phyloP scores from a whole-genome alignment of 208 protist species.

The Leishmania braziliensis region DNA sequence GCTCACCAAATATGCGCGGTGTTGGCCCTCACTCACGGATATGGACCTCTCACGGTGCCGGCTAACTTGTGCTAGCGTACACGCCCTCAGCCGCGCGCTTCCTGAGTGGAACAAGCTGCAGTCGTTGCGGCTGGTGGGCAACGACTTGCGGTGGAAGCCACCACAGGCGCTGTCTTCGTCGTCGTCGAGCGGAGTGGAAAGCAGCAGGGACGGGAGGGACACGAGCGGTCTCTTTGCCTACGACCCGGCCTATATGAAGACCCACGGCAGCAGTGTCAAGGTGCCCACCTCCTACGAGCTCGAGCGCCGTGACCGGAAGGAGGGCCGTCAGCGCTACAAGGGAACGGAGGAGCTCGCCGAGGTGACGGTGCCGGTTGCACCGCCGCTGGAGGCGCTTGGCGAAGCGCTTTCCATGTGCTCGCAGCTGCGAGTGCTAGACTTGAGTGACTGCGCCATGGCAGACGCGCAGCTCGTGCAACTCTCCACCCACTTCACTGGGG shows the following conservation, averaged over 20 bases:
- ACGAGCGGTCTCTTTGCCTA: conserved; percentile 63
- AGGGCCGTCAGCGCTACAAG: conserved; percentile 59
- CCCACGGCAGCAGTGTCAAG: conserved; percentile 34
- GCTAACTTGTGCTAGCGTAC: conserved; percentile 47
- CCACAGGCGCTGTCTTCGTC: neutral
- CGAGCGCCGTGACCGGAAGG: conserved; percentile 65
- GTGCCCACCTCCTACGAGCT: conserved; percentile 82
- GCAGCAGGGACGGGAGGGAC: conserved; percentile 2
- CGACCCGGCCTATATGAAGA: conserved; percentile 58
- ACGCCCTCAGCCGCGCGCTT: conserved; percentile 36
- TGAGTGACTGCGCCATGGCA: conserved; percentile 52
- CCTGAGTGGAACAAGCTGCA: conserved; percentile 36
- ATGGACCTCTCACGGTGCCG: conserved; percentile 77
- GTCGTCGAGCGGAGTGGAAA: neutral
- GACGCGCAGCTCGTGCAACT: conserved; percentile 43
- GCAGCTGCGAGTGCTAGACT: conserved; percentile 48
- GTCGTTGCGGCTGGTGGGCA: conserved; percentile 63
- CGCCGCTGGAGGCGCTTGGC: conserved; percentile 45
- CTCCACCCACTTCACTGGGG: conserved; percentile 22
- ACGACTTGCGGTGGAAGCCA: conserved; percentile 43
- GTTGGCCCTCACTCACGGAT: conserved; percentile 54
- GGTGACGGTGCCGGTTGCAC: neutral
- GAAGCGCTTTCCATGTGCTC: conserved; percentile 55
- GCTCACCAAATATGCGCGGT: conserved; percentile 35
- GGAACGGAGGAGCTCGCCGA: conserved; percentile 36